Percentiles rank a stretch among this genome's conserved stretches.
These are phyloP conservation scores for Phytophthora aleatoria DNA, from an alignment of 352 stramenopile species.

Conservation along the genomic window DNA sequence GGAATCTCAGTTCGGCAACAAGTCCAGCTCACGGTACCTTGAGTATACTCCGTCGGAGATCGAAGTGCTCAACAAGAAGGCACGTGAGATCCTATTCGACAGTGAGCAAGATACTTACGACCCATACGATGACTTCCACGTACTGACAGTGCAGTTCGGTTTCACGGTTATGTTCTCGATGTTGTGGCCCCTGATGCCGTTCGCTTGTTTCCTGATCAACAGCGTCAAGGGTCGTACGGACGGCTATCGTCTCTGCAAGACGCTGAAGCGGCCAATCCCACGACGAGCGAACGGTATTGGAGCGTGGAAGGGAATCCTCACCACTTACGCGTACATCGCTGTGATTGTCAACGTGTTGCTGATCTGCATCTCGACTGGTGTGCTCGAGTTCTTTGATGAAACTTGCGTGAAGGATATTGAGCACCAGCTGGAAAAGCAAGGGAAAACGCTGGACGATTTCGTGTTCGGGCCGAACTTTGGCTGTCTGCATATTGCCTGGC, in stretches of 20 bases:
- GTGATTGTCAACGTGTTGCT: constrained; percentile 77
- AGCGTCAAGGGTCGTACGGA: constrained; percentile 69
- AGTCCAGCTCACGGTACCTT: constrained; percentile 66
- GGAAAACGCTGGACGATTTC: constrained; percentile 72
- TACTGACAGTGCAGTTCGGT: constrained; percentile 69
- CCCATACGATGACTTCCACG: constrained; percentile 80
- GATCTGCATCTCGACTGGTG: constrained; percentile 75
- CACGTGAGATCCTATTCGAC: constrained; percentile 73
- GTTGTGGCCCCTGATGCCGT: constrained; percentile 76
- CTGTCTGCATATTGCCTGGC: constrained; percentile 65
- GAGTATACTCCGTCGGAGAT: constrained; percentile 66
- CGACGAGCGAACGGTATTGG: constrained; percentile 77
- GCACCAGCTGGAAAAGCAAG: constrained; percentile 60
- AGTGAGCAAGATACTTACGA: constrained; percentile 77
- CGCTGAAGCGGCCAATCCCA: constrained; percentile 73
- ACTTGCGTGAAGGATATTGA: constrained; percentile 60
- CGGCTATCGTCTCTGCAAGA: constrained; percentile 71
- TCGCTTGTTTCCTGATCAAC: constrained; percentile 78
- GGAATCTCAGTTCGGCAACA: constrained; percentile 74
- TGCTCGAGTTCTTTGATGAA: constrained; percentile 71
- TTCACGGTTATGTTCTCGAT: constrained; percentile 87
- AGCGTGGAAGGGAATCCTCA: constrained; percentile 66
- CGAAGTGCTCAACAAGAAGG: constrained; percentile 70
- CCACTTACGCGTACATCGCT: constrained; percentile 61
- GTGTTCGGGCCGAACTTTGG: constrained; percentile 67